Evolutionary conservation across 2,329 filamentous ascomycete genomes (phyloP), one percentile per base, ranked within the genome.

Genomic region (Coniochaeta sp.): DNA sequence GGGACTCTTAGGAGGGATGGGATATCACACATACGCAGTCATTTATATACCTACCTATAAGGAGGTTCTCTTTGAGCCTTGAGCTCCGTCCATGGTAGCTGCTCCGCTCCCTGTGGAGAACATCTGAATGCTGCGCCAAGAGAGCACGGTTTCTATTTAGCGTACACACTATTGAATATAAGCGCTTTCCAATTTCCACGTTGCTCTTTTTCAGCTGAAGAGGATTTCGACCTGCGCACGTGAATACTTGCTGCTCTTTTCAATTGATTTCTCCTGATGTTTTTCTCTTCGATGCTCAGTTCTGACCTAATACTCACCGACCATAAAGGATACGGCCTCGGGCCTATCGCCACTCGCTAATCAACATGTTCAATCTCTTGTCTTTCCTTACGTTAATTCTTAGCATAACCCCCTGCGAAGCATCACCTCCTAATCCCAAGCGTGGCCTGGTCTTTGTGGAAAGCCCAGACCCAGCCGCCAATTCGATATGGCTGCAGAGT

Each of bases 361-460:
- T n/a, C 28, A 22, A 47, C n/a, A n/a, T 47, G 43, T 47, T 47
- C 24, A 47, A 47, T 47, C 4, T 4, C 19, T 24, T 11, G 7
- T 22, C 19, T 2, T 47, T 47, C 11, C 43, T 47, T 11, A 2
- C 43, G 9, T 47, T 47, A 3, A 24, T 24, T 17, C 43, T 47
- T 19, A 2, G n/a, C 6, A 9, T 24, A 12, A 12, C 19, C 43
- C 6, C 24, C 3, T 47, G 43, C 11, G n/a, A 7, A 24, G 19
- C n/a, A 6, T n/a, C 43, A 12, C 4, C 3, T 19, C n/a, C 6
- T 1, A 47, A 47, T 24, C 43, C 77, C 24, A 92, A 93, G 72
- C 88, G 90, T 65, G 90, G 90, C 31, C 86, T 93, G 59, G 81
- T 86, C 68, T 89, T 86, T 71, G 81, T 89, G 17, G 79, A 83